Evolutionary conservation across 1,284 basidiomycete genomes (phyloP).

Genomic region (Mycena sp.): DNA sequence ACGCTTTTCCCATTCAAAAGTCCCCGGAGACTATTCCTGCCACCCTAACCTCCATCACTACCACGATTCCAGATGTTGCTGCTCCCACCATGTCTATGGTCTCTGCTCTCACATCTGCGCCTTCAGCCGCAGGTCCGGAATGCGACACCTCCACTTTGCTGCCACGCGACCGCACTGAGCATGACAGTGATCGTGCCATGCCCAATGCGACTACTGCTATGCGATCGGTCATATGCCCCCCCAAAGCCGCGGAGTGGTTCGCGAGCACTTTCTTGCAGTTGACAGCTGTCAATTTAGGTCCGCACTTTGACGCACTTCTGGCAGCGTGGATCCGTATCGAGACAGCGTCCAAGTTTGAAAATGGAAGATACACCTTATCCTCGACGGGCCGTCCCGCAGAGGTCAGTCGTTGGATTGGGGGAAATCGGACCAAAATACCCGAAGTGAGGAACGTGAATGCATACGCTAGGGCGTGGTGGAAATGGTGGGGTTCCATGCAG

Average conservation of each 20-base stretch:
- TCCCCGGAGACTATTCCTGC: neutral
- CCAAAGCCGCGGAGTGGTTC: neutral
- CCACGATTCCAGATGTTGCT: neutral
- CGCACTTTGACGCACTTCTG: no score
- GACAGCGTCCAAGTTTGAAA: no score
- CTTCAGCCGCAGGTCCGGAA: neutral
- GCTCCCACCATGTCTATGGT: neutral
- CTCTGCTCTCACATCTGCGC: neutral
- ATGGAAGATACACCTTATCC: neutral
- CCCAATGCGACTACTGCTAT: neutral
- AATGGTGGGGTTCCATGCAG: neutral
- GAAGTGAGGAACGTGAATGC: neutral
- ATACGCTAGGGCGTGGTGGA: neutral
- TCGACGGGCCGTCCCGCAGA: neutral
- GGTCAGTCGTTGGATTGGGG: conserved; percentile 6
- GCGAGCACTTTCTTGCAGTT: neutral
- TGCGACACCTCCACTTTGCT: neutral
- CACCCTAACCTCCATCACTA: neutral
- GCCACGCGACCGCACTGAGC: no score
- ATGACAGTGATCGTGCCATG: no score
- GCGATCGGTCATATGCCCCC: neutral
- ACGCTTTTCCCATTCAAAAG: neutral
- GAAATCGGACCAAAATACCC: neutral
- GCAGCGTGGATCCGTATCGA: no score
- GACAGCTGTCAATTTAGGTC: neutral